Base-by-base conservation (phyloP, 768 basidiomycete species). In the Boletus rufocinnamomeus region DNA sequence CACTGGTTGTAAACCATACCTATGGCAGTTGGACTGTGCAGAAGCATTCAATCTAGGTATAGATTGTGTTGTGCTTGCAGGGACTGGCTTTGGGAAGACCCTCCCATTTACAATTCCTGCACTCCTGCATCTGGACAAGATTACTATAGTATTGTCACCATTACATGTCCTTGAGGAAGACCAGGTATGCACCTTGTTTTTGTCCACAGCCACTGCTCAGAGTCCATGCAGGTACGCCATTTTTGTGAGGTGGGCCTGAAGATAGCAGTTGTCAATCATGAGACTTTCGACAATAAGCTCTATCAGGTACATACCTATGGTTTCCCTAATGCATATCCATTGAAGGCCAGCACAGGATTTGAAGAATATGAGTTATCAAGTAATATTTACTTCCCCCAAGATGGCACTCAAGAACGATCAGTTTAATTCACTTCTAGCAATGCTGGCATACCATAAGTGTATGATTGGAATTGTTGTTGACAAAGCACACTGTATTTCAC, bases 21-120 rank as follows among this genome's bases (percentile, higher is more conserved):
- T n/a, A n/a, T n/a, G n/a, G n/a, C n/a, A n/a, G n/a, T 34, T 13
- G 13, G 38, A 40, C 38, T 19, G 19, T 40, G 38, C 38, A 40
- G 38, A 19, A 4, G 38, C 38, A 6, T 40, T 40, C 7, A 7
- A 2, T 6, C 57, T 54, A 0, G 21, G 27, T 8, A 38, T 58
- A 23, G 50, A 58, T 28, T 43, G 38, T n/a, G 30, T 58, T 34
- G 17, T 58, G 23, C 21, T 58, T n/a, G 45, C 37, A n/a, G 44
- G 37, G 3, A 58, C 51, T 19, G 57, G 57, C 51, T 47, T 47
- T 6, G 27, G 45, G 14, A 47, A 47, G 27, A 47, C 45, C 4
- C 45, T 47, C 2, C 45, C 27, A 3, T 48, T 47, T 8, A 47
- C 28, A 2, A 27, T 48, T 11, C 19, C 28, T 3, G 4, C 2